These are phyloP conservation scores for Leccinum rimulosum DNA, from an alignment of 768 basidiomycete species.

Conservation along the genomic window DNA sequence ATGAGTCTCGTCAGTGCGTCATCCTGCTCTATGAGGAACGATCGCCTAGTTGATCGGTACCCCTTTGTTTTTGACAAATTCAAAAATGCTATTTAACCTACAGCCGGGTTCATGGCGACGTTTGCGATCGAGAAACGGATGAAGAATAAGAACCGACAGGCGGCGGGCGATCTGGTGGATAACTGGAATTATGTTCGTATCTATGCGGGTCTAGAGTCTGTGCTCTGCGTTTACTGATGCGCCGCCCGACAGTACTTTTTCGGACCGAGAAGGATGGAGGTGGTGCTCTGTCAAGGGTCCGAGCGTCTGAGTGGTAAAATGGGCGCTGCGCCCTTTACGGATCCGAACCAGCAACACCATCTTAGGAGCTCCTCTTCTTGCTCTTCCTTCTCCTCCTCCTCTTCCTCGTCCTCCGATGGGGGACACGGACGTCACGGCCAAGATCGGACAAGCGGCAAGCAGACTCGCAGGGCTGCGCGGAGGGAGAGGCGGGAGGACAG, in stretches of 20 bases:
- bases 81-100: not conserved
- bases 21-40: not conserved
- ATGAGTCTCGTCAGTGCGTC: constrained; percentile 25
- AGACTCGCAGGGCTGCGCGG: not conserved
- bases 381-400: not conserved
- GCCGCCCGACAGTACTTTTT: constrained; percentile 44
- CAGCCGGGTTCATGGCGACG: constrained; percentile 23
- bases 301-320: constrained; percentile 29
- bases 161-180: constrained; percentile 42
- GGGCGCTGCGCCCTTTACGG: constrained; percentile 21
- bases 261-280: constrained; percentile 43
- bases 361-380: not conserved
- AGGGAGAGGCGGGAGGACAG: constrained; percentile 15
- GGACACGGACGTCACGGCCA: not conserved
- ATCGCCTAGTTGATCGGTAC: not conserved
- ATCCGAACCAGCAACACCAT: constrained; percentile 17
- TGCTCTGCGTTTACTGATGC: not conserved
- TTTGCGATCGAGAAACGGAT: constrained; percentile 18
- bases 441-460: not conserved
- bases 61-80: not conserved
- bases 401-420: not conserved
- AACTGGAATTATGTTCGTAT: constrained; percentile 49
- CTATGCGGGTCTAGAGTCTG: not conserved
- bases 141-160: constrained; percentile 37
- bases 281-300: constrained; percentile 34